Evolutionary conservation across 306 rosid genomes (phyloP).

Genomic region (Malus domestica): DNA sequence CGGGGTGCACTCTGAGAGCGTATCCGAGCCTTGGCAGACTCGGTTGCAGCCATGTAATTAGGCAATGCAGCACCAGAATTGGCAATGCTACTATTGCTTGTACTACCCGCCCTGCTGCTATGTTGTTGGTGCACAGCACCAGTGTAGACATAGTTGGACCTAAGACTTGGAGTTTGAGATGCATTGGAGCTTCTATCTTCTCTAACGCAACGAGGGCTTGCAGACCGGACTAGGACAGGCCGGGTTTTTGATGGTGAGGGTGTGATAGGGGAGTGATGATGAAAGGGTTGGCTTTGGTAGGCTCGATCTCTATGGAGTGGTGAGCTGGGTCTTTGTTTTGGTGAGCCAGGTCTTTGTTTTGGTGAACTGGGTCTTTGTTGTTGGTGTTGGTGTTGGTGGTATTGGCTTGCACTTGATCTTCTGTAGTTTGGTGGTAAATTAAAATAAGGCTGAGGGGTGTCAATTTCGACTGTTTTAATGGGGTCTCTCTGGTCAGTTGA

Average conservation of each 20-base stretch:
- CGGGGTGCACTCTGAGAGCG: constrained; percentile 92
- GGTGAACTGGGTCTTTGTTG: constrained; percentile 60
- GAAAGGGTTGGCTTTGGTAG: constrained; percentile 37
- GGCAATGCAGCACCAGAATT: constrained; percentile 44
- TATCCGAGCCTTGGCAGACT: constrained; percentile 85
- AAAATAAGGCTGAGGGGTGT: constrained; percentile 78
- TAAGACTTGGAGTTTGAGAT: constrained; percentile 84
- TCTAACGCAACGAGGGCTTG: constrained; percentile 63
- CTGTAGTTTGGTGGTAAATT: constrained; percentile 49
- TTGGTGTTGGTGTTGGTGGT: constrained; percentile 46
- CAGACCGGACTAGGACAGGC: constrained; percentile 69
- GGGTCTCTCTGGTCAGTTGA: constrained; percentile 85
- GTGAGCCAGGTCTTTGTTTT: constrained; percentile 32
- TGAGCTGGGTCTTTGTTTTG: constrained; percentile 35
- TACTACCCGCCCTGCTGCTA: constrained; percentile 30
- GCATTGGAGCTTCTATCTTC: constrained; percentile 59
- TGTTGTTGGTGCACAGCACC: constrained; percentile 41
- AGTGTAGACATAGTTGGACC: constrained; percentile 65
- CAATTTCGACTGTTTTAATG: constrained; percentile 77
- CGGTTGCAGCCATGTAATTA: constrained; percentile 95
- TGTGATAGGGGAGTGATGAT: constrained; percentile 50
- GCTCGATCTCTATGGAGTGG: constrained; percentile 47
- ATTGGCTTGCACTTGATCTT: constrained; percentile 66
- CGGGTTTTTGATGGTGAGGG: constrained; percentile 76
- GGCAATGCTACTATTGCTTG: constrained; percentile 18